Conservation (phyloP, 2,329 filamentous ascomycete genomes). For the Coleophoma crateriformis region DNA sequence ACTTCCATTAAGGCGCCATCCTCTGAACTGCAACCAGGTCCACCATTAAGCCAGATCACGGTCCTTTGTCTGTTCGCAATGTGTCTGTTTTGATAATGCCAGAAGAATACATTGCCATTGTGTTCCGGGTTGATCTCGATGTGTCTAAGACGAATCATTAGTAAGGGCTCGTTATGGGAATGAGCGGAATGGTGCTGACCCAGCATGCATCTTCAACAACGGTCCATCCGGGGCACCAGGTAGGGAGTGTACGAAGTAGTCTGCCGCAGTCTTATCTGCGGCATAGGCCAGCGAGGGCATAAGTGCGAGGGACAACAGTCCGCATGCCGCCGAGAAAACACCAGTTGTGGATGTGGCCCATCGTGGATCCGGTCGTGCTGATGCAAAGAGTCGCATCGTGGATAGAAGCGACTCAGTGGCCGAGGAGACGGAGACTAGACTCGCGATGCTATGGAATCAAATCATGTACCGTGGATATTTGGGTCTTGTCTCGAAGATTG, state of each 20-base stretch:
- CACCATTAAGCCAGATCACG: constrained; percentile 95
- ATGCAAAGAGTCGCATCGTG: constrained; percentile 22
- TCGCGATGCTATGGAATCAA: constrained; percentile 3
- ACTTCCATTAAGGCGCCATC: constrained; percentile 96
- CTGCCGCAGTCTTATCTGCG: constrained; percentile 58
- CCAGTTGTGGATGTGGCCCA: constrained; percentile 5
- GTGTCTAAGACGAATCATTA: constrained; percentile 52
- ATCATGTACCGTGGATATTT: too few relatives aligned
- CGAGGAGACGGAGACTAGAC: constrained; percentile 5
- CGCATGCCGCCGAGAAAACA: constrained; percentile 17
- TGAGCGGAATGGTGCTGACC: constrained; percentile 50
- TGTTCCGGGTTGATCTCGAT: constrained; percentile 80
- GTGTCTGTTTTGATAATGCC: constrained; percentile 94
- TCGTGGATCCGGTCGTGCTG: constrained; percentile 5
- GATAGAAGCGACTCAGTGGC: constrained; percentile 8
- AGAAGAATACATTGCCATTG: constrained; percentile 97
- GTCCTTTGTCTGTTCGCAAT: constrained; percentile 88
- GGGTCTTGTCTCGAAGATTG: too few relatives aligned
- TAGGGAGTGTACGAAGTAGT: constrained; percentile 84
- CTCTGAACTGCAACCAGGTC: constrained; percentile 94
- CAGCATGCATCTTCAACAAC: constrained; percentile 93
- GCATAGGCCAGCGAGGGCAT: constrained; percentile 33
- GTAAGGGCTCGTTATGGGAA: constrained; percentile 2
- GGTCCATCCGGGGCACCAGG: constrained; percentile 78
- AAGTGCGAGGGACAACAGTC: constrained; percentile 37